Evolutionary conservation across 495 filamentous ascomycete genomes (phyloP), one percentile per base, ranked within the genome.

Genomic region (Ramalina intermedia): DNA sequence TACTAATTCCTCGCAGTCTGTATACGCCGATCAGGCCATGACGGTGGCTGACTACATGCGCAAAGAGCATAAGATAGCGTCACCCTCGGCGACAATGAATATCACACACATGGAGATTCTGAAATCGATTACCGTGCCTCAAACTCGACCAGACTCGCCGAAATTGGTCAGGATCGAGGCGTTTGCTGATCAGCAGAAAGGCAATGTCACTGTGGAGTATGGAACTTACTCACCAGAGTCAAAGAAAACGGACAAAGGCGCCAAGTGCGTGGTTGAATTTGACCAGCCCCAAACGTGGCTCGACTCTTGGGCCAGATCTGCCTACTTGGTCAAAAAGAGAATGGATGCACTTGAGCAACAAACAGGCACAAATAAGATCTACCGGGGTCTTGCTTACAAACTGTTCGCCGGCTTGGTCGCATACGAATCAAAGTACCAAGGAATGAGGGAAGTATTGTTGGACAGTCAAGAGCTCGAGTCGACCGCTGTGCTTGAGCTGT

Each of bases 21-120:
- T 87, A 1, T 87, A 87, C 50, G 83, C 77, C 26, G 84, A 89
- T 61, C 84, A 86, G 68, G 82, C 82, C 13, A 73, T 85, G 51
- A 87, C 84, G 0, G 63, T 85, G 37, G 80, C 71, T 50, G 74
- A 87, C 23, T 86, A 84, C 53, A 66, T 79, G 29, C 75, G 82
- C 46, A 71, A 76, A 49, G 68, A 78, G 37, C 61, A 76, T 46
- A 70, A 73, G 26, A 74, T 76, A 2, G 70, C 73, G 7, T 57
- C 61, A 16, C 66, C 73, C 52, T 66, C 69, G 14, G 64, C 74
- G 35, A 73, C 69, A 4, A 69, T 78, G 53, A 75, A 84, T 55
- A 72, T 84, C 35, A 72, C 71, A 33, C 60, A 81, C 13, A 78
- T 87, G 69, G 66, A 74, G 38, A 79, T 84, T 3, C 5, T 11